Conservation (phyloP, 768 basidiomycete species). For the Saitozyma sp. region DNA sequence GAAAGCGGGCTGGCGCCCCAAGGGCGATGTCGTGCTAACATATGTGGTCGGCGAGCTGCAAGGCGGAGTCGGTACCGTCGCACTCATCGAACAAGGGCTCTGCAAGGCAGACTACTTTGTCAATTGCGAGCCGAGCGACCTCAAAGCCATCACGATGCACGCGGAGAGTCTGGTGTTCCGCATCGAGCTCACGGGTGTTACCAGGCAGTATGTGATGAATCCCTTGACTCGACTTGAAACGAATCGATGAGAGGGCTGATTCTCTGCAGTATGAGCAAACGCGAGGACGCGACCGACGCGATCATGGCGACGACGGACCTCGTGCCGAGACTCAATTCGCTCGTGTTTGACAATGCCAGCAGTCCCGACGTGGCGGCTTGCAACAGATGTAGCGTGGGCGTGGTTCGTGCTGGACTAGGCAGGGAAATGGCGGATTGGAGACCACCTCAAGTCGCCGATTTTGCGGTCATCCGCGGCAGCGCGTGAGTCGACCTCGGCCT, state of each 20-base stretch:
- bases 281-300: conserved; percentile 13
- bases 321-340: too few relatives aligned
- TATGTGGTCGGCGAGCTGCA: conserved; percentile 23
- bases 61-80: conserved; percentile 24
- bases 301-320: too few relatives aligned
- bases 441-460: too few relatives aligned
- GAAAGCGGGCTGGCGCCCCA: conserved; percentile 16
- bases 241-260: background rate
- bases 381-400: too few relatives aligned
- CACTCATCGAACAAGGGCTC: conserved; percentile 20
- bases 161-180: conserved; percentile 16
- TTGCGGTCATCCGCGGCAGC: too few relatives aligned
- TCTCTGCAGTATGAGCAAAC: conserved; percentile 20
- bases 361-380: too few relatives aligned
- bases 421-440: too few relatives aligned
- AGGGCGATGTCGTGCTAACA: conserved; percentile 18
- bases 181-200: conserved; percentile 22
- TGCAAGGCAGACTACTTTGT: conserved; percentile 23
- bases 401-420: too few relatives aligned
- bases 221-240: background rate
- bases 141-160: conserved; percentile 28
- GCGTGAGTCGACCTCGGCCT: too few relatives aligned
- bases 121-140: conserved; percentile 25
- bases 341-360: too few relatives aligned
- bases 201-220: conserved; percentile 27